phyloP scores from a whole-genome alignment of 768 basidiomycete species.

The Arthromyces matolae region DNA sequence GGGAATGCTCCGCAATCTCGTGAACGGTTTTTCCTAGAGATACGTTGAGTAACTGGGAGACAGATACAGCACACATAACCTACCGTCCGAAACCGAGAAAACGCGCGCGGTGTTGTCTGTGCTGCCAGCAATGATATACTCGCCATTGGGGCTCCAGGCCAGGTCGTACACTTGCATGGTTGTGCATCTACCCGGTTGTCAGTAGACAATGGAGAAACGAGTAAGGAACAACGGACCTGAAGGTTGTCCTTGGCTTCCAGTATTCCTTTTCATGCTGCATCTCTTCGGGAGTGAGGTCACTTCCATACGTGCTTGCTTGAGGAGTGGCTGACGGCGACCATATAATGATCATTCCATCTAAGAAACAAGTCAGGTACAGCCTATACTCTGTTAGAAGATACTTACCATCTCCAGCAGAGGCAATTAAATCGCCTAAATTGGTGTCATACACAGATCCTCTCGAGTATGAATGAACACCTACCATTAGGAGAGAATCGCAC shows the following conservation, averaged over 20 bases:
- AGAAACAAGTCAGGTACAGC: slow-evolving; percentile 14
- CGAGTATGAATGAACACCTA: slow-evolving; percentile 28
- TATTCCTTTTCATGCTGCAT: slow-evolving; percentile 88
- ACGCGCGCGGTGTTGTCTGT: slow-evolving; percentile 94
- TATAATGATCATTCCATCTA: slow-evolving; percentile 96
- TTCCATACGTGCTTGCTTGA: slow-evolving; percentile 73
- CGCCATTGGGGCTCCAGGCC: slow-evolving; percentile 94
- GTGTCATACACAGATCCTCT: background rate
- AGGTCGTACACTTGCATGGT: slow-evolving; percentile 97
- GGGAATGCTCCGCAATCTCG: slow-evolving; percentile 90
- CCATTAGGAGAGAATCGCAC: slow-evolving; percentile 95
- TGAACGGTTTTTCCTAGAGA: slow-evolving; percentile 74
- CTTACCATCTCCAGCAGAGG: slow-evolving; percentile 96
- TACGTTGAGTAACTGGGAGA: slow-evolving; percentile 7
- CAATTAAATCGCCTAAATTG: slow-evolving; percentile 76
- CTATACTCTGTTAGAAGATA: too few species aligned
- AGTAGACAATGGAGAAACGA: background rate
- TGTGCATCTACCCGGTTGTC: slow-evolving; percentile 59
- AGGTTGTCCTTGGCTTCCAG: slow-evolving; percentile 87
- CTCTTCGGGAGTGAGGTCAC: slow-evolving; percentile 74
- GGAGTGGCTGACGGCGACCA: slow-evolving; percentile 85
- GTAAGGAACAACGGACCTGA: slow-evolving; percentile 47
- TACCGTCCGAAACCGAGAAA: slow-evolving; percentile 72
- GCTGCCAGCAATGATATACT: slow-evolving; percentile 92
- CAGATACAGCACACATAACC: slow-evolving; percentile 16